Evolutionary conservation across 1,284 basidiomycete genomes (phyloP).

Genomic region (Meira nashicola): DNA sequence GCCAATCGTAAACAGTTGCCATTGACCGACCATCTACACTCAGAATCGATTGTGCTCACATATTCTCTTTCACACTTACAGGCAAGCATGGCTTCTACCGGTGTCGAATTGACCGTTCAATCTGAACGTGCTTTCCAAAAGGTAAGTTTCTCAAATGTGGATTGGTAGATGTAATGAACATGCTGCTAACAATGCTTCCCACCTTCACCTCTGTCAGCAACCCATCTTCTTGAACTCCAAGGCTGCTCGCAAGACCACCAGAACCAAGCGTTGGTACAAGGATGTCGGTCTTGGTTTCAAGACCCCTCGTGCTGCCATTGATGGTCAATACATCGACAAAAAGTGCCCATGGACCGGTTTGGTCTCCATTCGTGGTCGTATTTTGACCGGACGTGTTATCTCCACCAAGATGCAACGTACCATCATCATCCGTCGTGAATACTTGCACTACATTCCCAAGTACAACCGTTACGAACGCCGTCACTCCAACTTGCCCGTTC

Average conservation of each 20-base stretch:
- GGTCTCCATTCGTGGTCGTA: slow-evolving; percentile 91
- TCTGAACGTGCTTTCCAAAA: slow-evolving; percentile 50
- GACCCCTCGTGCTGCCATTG: slow-evolving; percentile 92
- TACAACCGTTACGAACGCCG: slow-evolving; percentile 65
- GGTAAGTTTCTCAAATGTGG: no score
- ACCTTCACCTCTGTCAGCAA: slow-evolving; percentile 58
- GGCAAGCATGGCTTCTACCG: slow-evolving; percentile 35
- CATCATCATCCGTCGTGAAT: slow-evolving; percentile 95
- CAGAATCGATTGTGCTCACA: no score
- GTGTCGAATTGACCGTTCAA: slow-evolving; percentile 16
- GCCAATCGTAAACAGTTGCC: no score
- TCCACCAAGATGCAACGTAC: slow-evolving; percentile 99
- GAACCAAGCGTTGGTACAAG: slow-evolving; percentile 98
- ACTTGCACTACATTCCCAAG: slow-evolving; percentile 93
- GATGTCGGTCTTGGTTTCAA: slow-evolving; percentile 55
- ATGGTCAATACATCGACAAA: slow-evolving; percentile 98
- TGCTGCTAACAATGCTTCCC: slow-evolving; percentile 60
- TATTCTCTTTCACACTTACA: slow-evolving; percentile 13
- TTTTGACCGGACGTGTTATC: slow-evolving; percentile 92
- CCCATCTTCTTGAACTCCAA: slow-evolving; percentile 97
- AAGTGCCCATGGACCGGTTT: slow-evolving; percentile 88
- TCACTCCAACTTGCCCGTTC: slow-evolving; percentile 97
- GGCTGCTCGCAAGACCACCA: slow-evolving; percentile 81
- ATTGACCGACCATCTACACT: no score
- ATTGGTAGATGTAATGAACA: no score